Evolutionary conservation across 192 early-diverging fungal species (phyloP).

Genomic region (Obelidium mucronatum): DNA sequence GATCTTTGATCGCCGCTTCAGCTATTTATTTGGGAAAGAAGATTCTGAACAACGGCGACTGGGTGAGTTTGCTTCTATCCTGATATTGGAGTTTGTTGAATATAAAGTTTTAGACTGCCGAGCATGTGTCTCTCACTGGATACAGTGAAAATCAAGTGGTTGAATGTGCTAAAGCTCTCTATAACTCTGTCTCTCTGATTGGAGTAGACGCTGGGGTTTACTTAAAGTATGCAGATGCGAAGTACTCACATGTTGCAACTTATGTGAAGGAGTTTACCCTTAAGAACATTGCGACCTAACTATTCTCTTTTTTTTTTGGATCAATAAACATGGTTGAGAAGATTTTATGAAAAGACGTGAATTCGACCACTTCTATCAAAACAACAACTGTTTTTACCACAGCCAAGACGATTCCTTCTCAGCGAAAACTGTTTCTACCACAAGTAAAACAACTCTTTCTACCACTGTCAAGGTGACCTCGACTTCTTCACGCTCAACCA

Average conservation of each 20-base stretch:
- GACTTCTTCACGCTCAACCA: too few species aligned
- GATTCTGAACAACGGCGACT: constrained; percentile 15
- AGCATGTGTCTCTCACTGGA: constrained; percentile 2
- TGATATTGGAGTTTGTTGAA: background rate
- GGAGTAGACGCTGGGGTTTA: constrained; percentile 5
- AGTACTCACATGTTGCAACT: constrained; percentile 17
- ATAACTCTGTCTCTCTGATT: background rate
- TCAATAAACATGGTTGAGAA: too few species aligned
- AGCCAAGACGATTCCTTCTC: too few species aligned
- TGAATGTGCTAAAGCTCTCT: constrained; percentile 27
- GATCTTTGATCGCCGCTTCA: constrained; percentile 32
- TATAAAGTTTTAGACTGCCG: background rate
- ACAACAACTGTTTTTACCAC: too few species aligned
- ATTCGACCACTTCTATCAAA: too few species aligned
- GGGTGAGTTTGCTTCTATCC: constrained; percentile 27
- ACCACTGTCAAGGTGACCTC: too few species aligned
- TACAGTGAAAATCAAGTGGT: constrained; percentile 9
- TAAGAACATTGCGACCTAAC: constrained; percentile 6
- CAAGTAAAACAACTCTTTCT: too few species aligned
- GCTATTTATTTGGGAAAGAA: constrained; percentile 36
- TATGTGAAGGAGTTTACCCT: constrained; percentile 25
- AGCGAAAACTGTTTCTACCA: too few species aligned
- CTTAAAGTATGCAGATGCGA: constrained; percentile 13
- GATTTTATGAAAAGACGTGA: too few species aligned
- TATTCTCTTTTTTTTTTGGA: too few species aligned